Base-by-base conservation (phyloP, 2,329 filamentous ascomycete species). In the Lecanicillium sp. region DNA sequence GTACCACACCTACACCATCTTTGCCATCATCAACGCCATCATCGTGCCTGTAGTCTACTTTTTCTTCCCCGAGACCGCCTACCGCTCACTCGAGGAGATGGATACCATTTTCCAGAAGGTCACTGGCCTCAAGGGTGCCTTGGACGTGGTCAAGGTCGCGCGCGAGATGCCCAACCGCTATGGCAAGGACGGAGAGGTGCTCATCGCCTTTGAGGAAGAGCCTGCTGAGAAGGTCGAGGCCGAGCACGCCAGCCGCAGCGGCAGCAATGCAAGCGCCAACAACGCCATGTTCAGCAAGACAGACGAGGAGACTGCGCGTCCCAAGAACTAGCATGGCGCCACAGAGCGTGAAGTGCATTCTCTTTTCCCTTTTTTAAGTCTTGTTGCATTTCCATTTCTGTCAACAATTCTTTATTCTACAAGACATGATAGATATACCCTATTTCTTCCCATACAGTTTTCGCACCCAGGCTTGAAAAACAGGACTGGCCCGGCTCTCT, bases 61-160 rank as follows among this genome's bases (percentile, higher is more conserved):
- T 63, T 81, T 81, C 68, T 83, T 78, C 63, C 81, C 81, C 1
- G 81, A 84, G 62, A 84, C 81, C 9, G 77, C 77, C 1, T 79
- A 79, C 58, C 72, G 81, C 33, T 78, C 74, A 2, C 72, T 85
- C 17, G 81, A 85, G 61, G 81, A 84, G 59, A 84, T 85, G 75
- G 81, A 84, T 56, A 66, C 64, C 55, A 82, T 84, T 57, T 83
- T 83, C 65, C 72, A 75, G 54, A 78, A 80, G 58, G 74, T 75
- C 1, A 65, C 66, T 19, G 75, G 76, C 3, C 57, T 61, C 45
- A 52, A 52, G 19, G 67, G 61, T 21, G 63, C 61, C 15, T 60
- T 70, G 11, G 53, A 56, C 14, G 62, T 71, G 5, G 63, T 71
- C 23, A 58, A 64, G 15, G 60, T 65, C 33, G 68, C 68, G 32